Evolutionary conservation across 2,329 filamentous ascomycete species (phyloP).

Genomic region (Monosporascus sp.): DNA sequence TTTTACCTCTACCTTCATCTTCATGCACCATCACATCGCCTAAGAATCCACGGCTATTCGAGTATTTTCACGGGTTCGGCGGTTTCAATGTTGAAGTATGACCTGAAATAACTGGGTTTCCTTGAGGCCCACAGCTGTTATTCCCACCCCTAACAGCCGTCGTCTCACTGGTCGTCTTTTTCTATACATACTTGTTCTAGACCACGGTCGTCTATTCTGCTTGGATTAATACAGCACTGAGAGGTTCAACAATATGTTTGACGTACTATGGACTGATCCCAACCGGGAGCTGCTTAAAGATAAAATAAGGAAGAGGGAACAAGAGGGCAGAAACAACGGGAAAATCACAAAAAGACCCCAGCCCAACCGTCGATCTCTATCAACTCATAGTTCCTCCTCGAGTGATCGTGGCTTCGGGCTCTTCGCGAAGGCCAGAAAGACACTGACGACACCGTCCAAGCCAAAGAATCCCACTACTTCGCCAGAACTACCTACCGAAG

Average conservation of each 20-base stretch:
- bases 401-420: slow-evolving; percentile 36
- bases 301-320: slow-evolving; percentile 43
- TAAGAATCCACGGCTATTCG: no score
- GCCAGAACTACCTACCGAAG: slow-evolving; percentile 1
- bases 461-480: slow-evolving; percentile 5
- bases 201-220: background rate
- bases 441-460: slow-evolving; percentile 17
- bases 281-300: slow-evolving; percentile 48
- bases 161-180: no score
- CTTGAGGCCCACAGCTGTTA: no score
- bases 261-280: slow-evolving; percentile 54
- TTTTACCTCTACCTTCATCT: background rate
- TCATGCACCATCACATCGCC: background rate
- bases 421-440: slow-evolving; percentile 36
- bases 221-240: background rate
- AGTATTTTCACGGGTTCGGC: no score
- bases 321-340: slow-evolving; percentile 27
- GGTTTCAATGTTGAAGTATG: no score
- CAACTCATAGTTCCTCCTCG: slow-evolving; percentile 39
- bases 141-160: no score
- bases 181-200: background rate
- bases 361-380: slow-evolving; percentile 30
- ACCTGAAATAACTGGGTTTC: no score
- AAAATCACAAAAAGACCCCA: slow-evolving; percentile 26
- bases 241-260: slow-evolving; percentile 42